phyloP scores from a whole-genome alignment of 805 yeast species.

The Yarrowia deformans region DNA sequence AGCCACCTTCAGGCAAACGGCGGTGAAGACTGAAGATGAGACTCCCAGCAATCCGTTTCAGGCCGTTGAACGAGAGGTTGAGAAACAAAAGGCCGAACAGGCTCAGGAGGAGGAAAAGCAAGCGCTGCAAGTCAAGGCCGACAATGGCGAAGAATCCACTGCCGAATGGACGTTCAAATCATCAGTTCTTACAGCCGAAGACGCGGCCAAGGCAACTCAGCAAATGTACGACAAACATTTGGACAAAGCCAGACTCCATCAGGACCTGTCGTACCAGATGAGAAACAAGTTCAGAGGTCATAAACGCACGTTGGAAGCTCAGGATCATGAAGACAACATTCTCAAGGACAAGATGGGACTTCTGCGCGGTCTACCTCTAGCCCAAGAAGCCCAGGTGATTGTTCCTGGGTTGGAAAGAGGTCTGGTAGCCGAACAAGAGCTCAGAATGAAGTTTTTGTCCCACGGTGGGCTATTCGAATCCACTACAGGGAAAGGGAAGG shows the following conservation, averaged over 20 bases:
- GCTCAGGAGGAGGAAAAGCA: not conserved
- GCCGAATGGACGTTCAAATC: conserved; percentile 22
- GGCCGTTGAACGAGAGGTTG: conserved; percentile 3
- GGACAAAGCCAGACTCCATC: conserved; percentile 15
- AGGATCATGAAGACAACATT: not conserved
- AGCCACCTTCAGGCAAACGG: not conserved
- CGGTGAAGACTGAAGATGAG: conserved; percentile 7
- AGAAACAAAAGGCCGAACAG: not conserved
- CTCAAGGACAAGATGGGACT: conserved; percentile 31
- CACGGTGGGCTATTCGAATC: not conserved
- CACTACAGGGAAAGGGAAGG: no score
- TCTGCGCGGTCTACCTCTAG: not conserved
- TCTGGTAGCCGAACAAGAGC: not conserved
- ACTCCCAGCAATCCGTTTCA: conserved; percentile 16
- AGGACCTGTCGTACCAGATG: conserved; percentile 14
- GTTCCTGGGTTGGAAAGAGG: conserved; percentile 11
- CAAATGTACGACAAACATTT: conserved; percentile 19
- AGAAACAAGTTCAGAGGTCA: conserved; percentile 7
- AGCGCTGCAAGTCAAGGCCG: not conserved
- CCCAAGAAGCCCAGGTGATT: conserved; percentile 5
- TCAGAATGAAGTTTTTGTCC: not conserved
- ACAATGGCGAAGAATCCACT: not conserved
- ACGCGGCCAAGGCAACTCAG: conserved; percentile 8
- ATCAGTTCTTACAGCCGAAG: conserved; percentile 4
- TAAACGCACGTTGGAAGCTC: conserved; percentile 9